Conservation (phyloP, 257 asterid genomes). For the Solanum gandarillasii region DNA sequence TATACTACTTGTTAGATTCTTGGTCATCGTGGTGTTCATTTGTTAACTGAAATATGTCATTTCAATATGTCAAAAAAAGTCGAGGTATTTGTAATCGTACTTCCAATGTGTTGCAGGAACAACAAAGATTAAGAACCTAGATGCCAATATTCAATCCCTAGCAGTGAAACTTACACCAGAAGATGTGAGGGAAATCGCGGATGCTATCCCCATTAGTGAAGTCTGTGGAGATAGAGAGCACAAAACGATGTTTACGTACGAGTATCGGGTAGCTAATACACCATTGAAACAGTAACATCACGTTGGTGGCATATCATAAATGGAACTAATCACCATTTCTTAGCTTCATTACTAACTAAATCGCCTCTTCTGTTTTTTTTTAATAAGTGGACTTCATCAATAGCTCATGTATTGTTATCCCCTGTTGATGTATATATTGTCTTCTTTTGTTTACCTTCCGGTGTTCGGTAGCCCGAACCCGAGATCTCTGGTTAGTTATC, state of each 20-base stretch:
- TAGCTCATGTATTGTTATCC: background rate
- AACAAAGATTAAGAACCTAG: constrained; percentile 34
- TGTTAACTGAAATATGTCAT: background rate
- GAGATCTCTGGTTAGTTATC: no score
- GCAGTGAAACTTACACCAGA: constrained; percentile 23
- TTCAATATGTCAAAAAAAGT: background rate
- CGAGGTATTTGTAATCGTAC: background rate
- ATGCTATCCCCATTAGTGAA: constrained; percentile 20
- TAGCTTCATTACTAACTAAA: background rate
- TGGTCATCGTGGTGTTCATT: background rate
- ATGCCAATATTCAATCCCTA: constrained; percentile 20
- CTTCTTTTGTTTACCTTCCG: no score
- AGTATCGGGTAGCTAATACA: constrained; percentile 19
- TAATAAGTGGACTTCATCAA: background rate
- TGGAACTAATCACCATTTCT: background rate
- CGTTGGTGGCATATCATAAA: background rate
- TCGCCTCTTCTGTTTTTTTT: background rate
- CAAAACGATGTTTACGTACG: background rate
- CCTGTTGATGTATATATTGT: background rate
- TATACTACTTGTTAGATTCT: background rate
- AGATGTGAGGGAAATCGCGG: constrained; percentile 19
- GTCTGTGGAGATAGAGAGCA: constrained; percentile 28
- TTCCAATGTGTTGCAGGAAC: constrained; percentile 11
- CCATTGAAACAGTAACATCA: no score
- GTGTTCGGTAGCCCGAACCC: no score